Evolutionary conservation across 164 flowering plant genomes (phyloP).

Genomic region (Nelumbo lutea): DNA sequence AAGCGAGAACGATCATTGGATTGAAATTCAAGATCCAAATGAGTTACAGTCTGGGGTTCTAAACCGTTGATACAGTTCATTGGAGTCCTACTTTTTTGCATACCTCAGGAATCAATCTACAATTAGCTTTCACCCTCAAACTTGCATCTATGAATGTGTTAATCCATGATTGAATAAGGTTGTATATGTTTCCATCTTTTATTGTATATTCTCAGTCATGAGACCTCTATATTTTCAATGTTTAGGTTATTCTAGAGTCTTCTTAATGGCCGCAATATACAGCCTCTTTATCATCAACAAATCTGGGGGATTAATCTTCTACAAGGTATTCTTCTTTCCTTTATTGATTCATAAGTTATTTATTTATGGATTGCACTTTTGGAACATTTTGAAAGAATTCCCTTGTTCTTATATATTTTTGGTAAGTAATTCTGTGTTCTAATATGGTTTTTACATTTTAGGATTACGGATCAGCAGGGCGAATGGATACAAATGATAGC

Average conservation of each 20-base stretch:
- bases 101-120: too few species aligned
- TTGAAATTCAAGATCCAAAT: too few species aligned
- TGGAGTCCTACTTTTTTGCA: too few species aligned
- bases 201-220: too few species aligned
- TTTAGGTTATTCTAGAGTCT: neutral
- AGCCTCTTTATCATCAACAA: constrained; percentile 94
- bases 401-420: neutral
- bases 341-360: neutral
- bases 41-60: too few species aligned
- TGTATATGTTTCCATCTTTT: too few species aligned
- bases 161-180: too few species aligned
- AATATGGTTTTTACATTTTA: constrained; percentile 4
- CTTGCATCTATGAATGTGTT: too few species aligned
- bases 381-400: neutral
- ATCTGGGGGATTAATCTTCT: constrained; percentile 89
- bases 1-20: too few species aligned
- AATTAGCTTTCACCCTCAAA: too few species aligned
- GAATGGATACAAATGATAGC: constrained; percentile 95
- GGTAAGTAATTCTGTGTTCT: too few species aligned
- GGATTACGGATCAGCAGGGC: constrained; percentile 89
- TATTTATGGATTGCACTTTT: neutral
- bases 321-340: constrained; percentile 45
- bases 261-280: constrained; percentile 76
- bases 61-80: too few species aligned
- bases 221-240: neutral